Conservation (phyloP, 768 basidiomycete species). For the Dentipellis sp. region DNA sequence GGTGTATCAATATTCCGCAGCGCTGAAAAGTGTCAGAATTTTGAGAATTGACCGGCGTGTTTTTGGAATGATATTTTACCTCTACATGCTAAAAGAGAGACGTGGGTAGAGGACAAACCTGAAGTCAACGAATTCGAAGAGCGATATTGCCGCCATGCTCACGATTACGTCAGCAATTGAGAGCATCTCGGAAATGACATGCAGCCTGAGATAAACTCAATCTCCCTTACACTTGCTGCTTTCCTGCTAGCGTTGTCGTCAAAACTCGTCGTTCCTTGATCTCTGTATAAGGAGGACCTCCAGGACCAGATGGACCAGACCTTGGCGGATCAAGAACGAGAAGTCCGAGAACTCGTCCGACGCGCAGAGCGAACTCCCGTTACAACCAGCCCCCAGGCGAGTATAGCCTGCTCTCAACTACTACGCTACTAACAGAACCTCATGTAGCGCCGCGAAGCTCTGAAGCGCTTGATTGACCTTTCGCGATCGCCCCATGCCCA, state of each 20-base stretch:
- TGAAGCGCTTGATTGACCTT: conserved; percentile 45
- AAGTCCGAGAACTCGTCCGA: conserved; percentile 31
- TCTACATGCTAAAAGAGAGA: no score
- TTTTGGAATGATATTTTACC: no score
- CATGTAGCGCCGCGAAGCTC: conserved; percentile 39
- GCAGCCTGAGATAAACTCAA: no score
- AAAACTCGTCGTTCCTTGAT: background rate
- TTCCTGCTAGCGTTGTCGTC: background rate
- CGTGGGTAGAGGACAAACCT: no score
- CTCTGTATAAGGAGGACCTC: background rate
- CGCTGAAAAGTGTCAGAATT: no score
- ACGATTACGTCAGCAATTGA: no score
- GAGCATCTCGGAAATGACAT: no score
- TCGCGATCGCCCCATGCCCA: conserved; percentile 36
- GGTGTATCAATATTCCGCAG: no score
- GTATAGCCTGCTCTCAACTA: conserved; percentile 8
- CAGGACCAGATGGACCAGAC: background rate
- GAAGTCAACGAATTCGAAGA: no score
- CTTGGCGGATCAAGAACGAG: conserved; percentile 27
- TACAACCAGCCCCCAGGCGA: conserved; percentile 30
- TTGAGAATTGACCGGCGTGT: no score
- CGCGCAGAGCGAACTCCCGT: conserved; percentile 32
- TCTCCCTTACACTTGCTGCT: no score
- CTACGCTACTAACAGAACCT: conserved; percentile 1
- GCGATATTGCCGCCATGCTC: no score